Evolutionary conservation across 768 basidiomycete species (phyloP).

Genomic region (Kwoniella sp.): DNA sequence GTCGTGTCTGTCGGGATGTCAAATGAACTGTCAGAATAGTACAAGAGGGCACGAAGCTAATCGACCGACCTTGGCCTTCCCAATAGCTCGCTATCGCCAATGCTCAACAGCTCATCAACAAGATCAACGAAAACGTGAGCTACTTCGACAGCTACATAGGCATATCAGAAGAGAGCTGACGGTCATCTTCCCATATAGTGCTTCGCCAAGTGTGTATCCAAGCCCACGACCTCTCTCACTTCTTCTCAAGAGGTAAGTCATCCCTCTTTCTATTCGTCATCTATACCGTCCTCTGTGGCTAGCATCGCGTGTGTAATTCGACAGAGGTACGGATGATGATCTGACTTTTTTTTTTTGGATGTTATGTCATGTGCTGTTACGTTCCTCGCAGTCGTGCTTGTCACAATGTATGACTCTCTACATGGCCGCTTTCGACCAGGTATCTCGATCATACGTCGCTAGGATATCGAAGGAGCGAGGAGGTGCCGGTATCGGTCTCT

Average conservation of each 20-base stretch:
- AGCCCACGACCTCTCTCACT: constrained; percentile 47
- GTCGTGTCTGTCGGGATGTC: too few species aligned
- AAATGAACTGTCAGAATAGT: not conserved
- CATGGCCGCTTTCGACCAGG: constrained; percentile 55
- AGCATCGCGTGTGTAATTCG: too few species aligned
- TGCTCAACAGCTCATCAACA: constrained; percentile 55
- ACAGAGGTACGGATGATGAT: too few species aligned
- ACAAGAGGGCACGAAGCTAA: not conserved
- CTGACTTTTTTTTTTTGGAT: too few species aligned
- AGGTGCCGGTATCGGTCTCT: constrained; percentile 22
- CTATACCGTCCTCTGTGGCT: not conserved
- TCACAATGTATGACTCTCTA: constrained; percentile 55
- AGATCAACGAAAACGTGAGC: constrained; percentile 57
- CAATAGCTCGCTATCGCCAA: constrained; percentile 54
- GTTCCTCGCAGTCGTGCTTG: constrained; percentile 44
- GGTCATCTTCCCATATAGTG: constrained; percentile 41
- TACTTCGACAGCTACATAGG: not conserved
- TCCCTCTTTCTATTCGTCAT: not conserved
- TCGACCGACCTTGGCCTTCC: not conserved
- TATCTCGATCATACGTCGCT: constrained; percentile 51
- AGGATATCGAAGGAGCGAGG: constrained; percentile 50
- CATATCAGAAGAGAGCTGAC: too few species aligned
- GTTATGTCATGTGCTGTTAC: too few species aligned
- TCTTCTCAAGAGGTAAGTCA: constrained; percentile 52
- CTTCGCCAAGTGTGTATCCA: constrained; percentile 53